Evolutionary conservation across 106 monocot species (phyloP).

Genomic region (Amphibolis antarctica): DNA sequence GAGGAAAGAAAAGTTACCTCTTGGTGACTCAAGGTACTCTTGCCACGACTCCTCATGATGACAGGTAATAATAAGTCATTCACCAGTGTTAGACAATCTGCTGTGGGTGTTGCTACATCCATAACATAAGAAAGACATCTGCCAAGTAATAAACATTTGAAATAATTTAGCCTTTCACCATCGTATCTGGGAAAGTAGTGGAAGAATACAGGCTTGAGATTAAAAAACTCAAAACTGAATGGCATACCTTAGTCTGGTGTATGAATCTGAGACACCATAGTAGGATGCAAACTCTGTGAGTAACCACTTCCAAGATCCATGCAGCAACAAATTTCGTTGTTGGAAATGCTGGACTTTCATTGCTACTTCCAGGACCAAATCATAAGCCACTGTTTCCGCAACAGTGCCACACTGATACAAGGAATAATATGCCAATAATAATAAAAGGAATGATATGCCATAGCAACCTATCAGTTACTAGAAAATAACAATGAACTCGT

Average conservation of each 20-base stretch:
- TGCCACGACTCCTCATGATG: slow-evolving; percentile 50
- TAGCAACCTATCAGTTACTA: no score
- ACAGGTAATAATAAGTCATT: slow-evolving; percentile 75
- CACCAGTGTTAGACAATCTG: slow-evolving; percentile 71
- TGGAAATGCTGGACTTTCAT: slow-evolving; percentile 88
- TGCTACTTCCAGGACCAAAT: slow-evolving; percentile 84
- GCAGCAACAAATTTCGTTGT: slow-evolving; percentile 73
- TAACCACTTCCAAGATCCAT: slow-evolving; percentile 95
- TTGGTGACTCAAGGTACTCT: slow-evolving; percentile 78
- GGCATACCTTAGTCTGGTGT: slow-evolving; percentile 70
- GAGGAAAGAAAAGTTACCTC: slow-evolving; percentile 41
- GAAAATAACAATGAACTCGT: no score
- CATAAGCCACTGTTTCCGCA: slow-evolving; percentile 97
- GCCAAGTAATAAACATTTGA: not conserved
- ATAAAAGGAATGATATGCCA: no score
- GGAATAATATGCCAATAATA: no score
- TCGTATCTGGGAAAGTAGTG: not conserved
- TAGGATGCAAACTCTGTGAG: slow-evolving; percentile 89
- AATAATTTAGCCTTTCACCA: not conserved
- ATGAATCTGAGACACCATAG: slow-evolving; percentile 94
- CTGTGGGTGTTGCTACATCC: slow-evolving; percentile 97
- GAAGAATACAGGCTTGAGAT: not conserved
- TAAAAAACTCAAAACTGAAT: not conserved
- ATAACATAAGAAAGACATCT: slow-evolving; percentile 97
- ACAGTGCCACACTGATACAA: slow-evolving; percentile 72